Evolutionary conservation across 371 early-diverging fungal species (phyloP).

Genomic region (Mucor irregularis): DNA sequence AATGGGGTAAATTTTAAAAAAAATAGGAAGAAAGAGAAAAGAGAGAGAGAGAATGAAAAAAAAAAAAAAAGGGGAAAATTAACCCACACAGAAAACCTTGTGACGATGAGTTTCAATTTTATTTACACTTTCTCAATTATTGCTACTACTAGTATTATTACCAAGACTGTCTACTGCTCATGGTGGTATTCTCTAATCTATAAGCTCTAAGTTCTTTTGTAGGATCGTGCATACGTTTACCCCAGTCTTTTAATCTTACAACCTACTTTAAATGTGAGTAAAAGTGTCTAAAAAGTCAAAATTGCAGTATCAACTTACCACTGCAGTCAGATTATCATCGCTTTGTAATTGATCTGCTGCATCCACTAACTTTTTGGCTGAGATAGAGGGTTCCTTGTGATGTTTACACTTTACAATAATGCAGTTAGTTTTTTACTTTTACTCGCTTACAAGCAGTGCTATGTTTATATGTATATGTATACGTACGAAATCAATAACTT

Average conservation of each 20-base stretch:
- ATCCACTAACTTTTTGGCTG: conserved; percentile 65
- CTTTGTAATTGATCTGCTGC: conserved; percentile 75
- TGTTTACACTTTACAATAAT: conserved; percentile 55
- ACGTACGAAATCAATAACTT: conserved; percentile 73
- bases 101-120: no score
- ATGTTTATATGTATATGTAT: background rate
- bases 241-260: conserved; percentile 80
- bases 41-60: conserved; percentile 1
- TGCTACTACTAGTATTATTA: conserved; percentile 18
- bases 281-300: background rate
- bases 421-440: background rate
- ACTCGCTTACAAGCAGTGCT: background rate
- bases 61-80: conserved; percentile 4
- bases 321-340: conserved; percentile 74
- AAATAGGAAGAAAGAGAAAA: background rate
- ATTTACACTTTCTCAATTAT: no score
- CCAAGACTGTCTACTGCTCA: conserved; percentile 54
- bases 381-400: conserved; percentile 52
- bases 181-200: conserved; percentile 57
- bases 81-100: conserved; percentile 7
- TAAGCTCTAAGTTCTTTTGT: conserved; percentile 67
- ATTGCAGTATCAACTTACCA: conserved; percentile 38
- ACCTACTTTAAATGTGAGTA: conserved; percentile 54
- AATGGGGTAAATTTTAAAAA: no score
- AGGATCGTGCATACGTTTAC: conserved; percentile 66